These are phyloP conservation scores for Tuber magnatum DNA, from an alignment of 495 filamentous ascomycete genomes.

Conservation along the genomic window DNA sequence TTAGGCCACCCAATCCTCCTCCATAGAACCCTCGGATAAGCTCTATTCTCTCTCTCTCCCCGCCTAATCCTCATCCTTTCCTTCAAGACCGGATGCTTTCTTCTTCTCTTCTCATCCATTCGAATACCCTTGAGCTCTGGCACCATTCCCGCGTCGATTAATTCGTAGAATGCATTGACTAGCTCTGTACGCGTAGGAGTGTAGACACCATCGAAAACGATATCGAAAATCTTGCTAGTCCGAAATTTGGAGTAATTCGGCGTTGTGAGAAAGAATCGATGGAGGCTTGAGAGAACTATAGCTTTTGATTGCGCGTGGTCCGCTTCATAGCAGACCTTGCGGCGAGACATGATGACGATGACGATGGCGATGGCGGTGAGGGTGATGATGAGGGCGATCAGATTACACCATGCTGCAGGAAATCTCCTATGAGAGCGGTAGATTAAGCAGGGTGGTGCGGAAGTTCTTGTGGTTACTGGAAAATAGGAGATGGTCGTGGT, in stretches of 20 bases:
- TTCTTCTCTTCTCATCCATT: background rate
- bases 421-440: background rate
- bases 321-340: background rate
- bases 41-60: background rate
- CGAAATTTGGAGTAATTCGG: background rate
- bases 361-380: background rate
- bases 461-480: background rate
- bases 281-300: background rate
- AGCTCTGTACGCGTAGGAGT: background rate
- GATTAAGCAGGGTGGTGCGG: background rate
- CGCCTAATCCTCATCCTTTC: background rate
- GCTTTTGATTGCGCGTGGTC: background rate
- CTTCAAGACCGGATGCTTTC: background rate
- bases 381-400: background rate
- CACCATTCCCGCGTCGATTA: constrained; percentile 18
- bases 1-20: background rate
- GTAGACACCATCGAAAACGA: background rate
- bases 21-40: background rate
- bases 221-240: background rate
- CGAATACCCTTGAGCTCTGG: constrained; percentile 18
- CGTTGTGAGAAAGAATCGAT: background rate
- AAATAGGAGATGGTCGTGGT: background rate
- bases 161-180: constrained; percentile 14
- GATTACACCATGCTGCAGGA: background rate
- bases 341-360: background rate